phyloP scores from a whole-genome alignment of 2,329 filamentous ascomycete species.

The Stromatinia cepivora region DNA sequence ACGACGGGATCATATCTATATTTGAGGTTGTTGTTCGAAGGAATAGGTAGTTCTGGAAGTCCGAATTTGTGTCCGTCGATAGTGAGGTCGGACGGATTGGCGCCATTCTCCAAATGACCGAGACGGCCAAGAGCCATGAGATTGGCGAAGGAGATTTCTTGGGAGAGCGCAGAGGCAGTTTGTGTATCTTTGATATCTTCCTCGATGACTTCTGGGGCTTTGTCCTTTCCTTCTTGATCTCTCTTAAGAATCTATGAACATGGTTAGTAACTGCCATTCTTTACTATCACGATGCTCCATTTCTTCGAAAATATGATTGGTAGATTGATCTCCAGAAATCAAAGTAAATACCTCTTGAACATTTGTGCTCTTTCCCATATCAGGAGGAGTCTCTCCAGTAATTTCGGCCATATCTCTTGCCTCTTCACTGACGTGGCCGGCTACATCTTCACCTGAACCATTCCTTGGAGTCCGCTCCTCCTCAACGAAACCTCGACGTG shows the following conservation, averaged over 20 bases:
- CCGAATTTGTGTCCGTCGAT: conserved; percentile 61
- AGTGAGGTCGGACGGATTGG: conserved; percentile 31
- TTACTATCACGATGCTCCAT: conserved; percentile 30
- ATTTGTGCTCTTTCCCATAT: conserved; percentile 64
- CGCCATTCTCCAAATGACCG: conserved; percentile 37
- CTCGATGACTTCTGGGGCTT: conserved; percentile 67
- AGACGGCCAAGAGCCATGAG: conserved; percentile 37
- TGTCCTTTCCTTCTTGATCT: conserved; percentile 60
- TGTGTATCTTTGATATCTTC: conserved; percentile 49
- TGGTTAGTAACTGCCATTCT: conserved; percentile 23
- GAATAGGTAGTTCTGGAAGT: conserved; percentile 66
- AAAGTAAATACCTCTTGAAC: conserved; percentile 58
- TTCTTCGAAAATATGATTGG: not conserved
- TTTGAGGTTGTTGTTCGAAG: conserved; percentile 64
- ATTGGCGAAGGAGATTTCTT: conserved; percentile 40
- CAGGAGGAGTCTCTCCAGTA: conserved; percentile 57
- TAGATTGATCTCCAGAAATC: not conserved
- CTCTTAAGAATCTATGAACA: conserved; percentile 59
- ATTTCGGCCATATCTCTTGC: conserved; percentile 60
- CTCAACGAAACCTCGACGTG: conserved; percentile 38
- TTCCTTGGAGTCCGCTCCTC: conserved; percentile 36
- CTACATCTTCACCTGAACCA: conserved; percentile 52
- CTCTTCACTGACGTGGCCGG: conserved; percentile 65
- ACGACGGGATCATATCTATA: conserved; percentile 84
- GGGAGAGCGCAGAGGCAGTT: not conserved